Evolutionary conservation across 306 rosid species (phyloP).

Genomic region (Vigna angularis): DNA sequence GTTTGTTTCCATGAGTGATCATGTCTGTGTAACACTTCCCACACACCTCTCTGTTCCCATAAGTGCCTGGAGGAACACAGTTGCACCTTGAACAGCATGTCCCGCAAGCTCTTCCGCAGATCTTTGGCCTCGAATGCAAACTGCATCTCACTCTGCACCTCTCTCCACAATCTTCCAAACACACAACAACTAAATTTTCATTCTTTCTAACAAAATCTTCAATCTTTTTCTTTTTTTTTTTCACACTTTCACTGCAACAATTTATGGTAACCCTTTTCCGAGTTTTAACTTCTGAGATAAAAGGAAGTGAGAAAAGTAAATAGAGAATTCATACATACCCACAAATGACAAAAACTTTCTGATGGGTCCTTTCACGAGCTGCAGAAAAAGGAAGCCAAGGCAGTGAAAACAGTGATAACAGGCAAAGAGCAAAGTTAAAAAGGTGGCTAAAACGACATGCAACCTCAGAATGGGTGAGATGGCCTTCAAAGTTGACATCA

Average conservation of each 20-base stretch:
- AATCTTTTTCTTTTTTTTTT: too few relatives aligned
- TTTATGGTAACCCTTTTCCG: too few relatives aligned
- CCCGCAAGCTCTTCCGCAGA: constrained; percentile 49
- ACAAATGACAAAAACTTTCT: constrained; percentile 48
- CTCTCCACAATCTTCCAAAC: constrained; percentile 47
- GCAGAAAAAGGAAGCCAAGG: constrained; percentile 10
- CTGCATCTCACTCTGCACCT: constrained; percentile 47
- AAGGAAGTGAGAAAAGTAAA: constrained; percentile 7
- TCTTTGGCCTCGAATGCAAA: constrained; percentile 51
- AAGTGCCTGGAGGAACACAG: constrained; percentile 62
- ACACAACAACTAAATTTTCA: background rate
- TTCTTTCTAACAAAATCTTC: too few relatives aligned
- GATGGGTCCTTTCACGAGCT: constrained; percentile 55
- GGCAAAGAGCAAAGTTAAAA: background rate
- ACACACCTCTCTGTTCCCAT: constrained; percentile 54
- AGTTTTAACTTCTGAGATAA: too few relatives aligned
- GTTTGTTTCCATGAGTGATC: constrained; percentile 55
- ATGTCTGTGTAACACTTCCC: constrained; percentile 56
- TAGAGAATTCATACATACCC: constrained; percentile 40
- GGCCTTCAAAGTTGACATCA: constrained; percentile 43
- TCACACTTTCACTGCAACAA: too few relatives aligned
- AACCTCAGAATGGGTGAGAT: constrained; percentile 44
- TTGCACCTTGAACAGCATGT: constrained; percentile 60
- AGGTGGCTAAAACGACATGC: constrained; percentile 17
- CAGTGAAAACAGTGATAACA: background rate